These are phyloP conservation scores for Aspergillus ochraceoroseus DNA, from an alignment of 2,329 filamentous ascomycete species.

Conservation along the genomic window DNA sequence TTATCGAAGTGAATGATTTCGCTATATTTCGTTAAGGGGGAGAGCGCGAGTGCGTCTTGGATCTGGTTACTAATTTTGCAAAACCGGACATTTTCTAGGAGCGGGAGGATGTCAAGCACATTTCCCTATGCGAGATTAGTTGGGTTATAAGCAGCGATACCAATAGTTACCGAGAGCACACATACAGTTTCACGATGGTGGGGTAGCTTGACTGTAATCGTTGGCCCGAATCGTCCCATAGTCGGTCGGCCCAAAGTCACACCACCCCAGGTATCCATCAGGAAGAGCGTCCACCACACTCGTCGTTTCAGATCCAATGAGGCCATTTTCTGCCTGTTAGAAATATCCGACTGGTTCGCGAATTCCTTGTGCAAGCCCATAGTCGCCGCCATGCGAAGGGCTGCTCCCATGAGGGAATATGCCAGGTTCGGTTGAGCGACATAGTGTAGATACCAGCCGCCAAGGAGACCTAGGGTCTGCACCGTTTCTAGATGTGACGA, in stretches of 20 bases:
- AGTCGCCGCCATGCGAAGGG: conserved; percentile 68
- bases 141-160: too few species aligned
- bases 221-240: conserved; percentile 61
- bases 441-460: conserved; percentile 73
- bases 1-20: conserved; percentile 63
- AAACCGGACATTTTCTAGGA: conserved; percentile 73
- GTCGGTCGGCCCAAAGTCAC: conserved; percentile 67
- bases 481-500: conserved; percentile 68
- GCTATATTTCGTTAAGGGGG: conserved; percentile 60
- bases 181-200: conserved; percentile 46
- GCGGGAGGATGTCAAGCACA: conserved; percentile 62
- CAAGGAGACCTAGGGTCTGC: conserved; percentile 65
- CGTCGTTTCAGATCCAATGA: conserved; percentile 59
- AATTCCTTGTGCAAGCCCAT: conserved; percentile 67
- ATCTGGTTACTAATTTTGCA: conserved; percentile 73
- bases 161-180: too few species aligned
- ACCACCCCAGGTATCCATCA: conserved; percentile 68
- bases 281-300: conserved; percentile 72
- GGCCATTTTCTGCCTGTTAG: conserved; percentile 45
- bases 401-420: conserved; percentile 66
- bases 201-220: conserved; percentile 62
- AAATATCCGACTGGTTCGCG: conserved; percentile 42
- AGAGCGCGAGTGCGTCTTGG: conserved; percentile 68
- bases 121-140: conserved; percentile 45
- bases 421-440: conserved; percentile 73